Evolutionary conservation across 1,284 basidiomycete genomes (phyloP).

Genomic region (Melampsora larici-populina): DNA sequence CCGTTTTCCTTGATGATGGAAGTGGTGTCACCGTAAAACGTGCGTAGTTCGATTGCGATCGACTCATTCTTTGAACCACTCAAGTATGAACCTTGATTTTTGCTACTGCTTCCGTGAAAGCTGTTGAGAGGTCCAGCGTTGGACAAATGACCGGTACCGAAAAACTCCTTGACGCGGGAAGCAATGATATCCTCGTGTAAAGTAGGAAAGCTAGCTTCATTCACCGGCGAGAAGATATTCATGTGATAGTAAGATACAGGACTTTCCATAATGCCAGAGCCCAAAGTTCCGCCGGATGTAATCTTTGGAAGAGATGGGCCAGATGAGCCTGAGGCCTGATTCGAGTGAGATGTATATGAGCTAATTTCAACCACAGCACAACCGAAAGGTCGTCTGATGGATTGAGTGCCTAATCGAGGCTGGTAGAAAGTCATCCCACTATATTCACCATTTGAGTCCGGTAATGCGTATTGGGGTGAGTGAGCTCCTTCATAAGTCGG

Average conservation of each 20-base stretch:
- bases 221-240: conserved; percentile 77
- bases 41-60: conserved; percentile 38
- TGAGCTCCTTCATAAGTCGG: conserved; percentile 15
- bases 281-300: background rate
- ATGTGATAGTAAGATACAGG: conserved; percentile 66
- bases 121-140: background rate
- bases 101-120: conserved; percentile 6
- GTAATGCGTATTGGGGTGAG: conserved; percentile 16
- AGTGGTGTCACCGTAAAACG: conserved; percentile 72
- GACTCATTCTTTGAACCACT: conserved; percentile 54
- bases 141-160: conserved; percentile 58
- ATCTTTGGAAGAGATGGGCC: conserved; percentile 51
- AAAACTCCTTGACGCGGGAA: conserved; percentile 72
- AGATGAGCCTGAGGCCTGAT: conserved; percentile 45
- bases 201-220: conserved; percentile 83
- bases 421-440: conserved; percentile 45
- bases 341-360: conserved; percentile 62
- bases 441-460: conserved; percentile 18
- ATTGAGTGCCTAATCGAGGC: conserved; percentile 44
- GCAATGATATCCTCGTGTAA: conserved; percentile 92
- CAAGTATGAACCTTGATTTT: conserved; percentile 59
- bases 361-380: conserved; percentile 86
- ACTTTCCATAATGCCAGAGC: conserved; percentile 25
- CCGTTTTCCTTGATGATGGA: conserved; percentile 79
- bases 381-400: conserved; percentile 80